Evolutionary conservation across 106 monocot genomes (phyloP).

Genomic region (Phalaenopsis equestris): DNA sequence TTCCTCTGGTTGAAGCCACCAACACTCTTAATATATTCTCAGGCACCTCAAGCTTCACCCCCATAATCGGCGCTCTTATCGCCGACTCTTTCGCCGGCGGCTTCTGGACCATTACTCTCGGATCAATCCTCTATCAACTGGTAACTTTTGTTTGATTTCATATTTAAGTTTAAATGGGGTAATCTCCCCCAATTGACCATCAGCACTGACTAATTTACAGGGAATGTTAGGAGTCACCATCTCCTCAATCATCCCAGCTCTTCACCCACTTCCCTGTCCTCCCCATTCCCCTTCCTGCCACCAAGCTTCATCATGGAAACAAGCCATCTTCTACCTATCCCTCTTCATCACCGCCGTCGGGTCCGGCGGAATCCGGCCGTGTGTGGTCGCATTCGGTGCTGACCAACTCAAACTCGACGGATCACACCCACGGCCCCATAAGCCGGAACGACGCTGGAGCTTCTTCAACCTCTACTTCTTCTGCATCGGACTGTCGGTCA

Average conservation of each 20-base stretch:
- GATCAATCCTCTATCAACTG: conserved; percentile 29
- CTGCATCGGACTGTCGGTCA: conserved; percentile 37
- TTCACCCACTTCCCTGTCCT: conserved; percentile 22
- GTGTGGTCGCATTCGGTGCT: conserved; percentile 58
- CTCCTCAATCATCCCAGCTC: conserved; percentile 19
- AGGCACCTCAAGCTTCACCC: conserved; percentile 22
- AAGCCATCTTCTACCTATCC: conserved; percentile 33
- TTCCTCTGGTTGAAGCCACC: conserved; percentile 34
- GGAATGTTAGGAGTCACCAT: conserved; percentile 41
- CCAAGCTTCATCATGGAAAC: conserved; percentile 20
- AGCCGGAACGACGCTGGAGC: conserved; percentile 30
- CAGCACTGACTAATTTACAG: neutral
- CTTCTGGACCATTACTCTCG: conserved; percentile 38
- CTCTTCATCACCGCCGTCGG: conserved; percentile 40
- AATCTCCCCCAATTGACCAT: neutral
- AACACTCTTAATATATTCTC: conserved; percentile 35
- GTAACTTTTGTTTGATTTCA: conserved; percentile 6
- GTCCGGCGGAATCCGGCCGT: conserved; percentile 53
- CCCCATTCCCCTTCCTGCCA: neutral
- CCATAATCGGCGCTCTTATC: conserved; percentile 32
- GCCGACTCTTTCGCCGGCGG: conserved; percentile 40
- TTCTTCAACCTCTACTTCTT: conserved; percentile 82
- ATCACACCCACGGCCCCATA: conserved; percentile 2
- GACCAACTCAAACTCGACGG: conserved; percentile 47
- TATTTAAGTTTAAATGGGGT: too few relatives aligned